Percentiles rank a stretch among this genome's conserved stretches.
phyloP scores from a whole-genome alignment of 2,329 filamentous ascomycete species.

The Trichoderma sp. region DNA sequence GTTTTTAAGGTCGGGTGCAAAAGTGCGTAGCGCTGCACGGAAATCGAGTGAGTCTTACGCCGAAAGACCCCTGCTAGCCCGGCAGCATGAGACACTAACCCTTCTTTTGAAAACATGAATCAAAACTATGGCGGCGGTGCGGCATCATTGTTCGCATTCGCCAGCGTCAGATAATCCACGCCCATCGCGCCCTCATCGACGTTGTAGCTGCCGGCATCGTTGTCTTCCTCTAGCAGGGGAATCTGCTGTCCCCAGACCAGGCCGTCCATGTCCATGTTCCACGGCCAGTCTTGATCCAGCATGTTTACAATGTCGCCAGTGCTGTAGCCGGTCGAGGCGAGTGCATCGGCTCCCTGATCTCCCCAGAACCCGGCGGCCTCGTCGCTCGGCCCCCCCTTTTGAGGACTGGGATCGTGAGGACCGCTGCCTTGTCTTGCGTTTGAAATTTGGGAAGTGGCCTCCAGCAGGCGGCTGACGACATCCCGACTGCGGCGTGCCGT shows the following conservation, averaged over 20 bases:
- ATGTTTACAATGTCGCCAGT: slow-evolving; percentile 5
- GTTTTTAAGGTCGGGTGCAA: background rate
- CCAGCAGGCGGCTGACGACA: slow-evolving; percentile 62
- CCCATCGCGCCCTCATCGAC: slow-evolving; percentile 2
- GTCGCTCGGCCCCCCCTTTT: background rate
- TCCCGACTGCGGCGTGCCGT: slow-evolving; percentile 61
- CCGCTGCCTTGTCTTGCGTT: background rate
- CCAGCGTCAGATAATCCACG: slow-evolving; percentile 7
- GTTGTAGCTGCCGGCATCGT: background rate
- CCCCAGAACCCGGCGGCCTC: background rate
- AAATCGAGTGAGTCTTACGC: slow-evolving; percentile 10
- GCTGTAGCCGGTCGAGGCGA: background rate
- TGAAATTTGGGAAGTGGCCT: slow-evolving; percentile 45
- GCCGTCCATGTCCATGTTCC: slow-evolving; percentile 10
- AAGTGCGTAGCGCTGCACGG: background rate
- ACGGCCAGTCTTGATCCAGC: slow-evolving; percentile 14
- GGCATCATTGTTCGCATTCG: background rate
- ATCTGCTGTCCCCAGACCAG: slow-evolving; percentile 9
- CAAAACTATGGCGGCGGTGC: background rate
- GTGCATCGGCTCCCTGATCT: background rate
- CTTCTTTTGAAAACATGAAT: background rate
- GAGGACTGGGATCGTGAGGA: background rate
- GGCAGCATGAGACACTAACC: background rate
- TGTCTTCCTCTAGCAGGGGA: slow-evolving; percentile 4
- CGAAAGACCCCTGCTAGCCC: background rate